phyloP scores from a whole-genome alignment of 2,329 filamentous ascomycete genomes.

The Arthrobotrys sinensis region DNA sequence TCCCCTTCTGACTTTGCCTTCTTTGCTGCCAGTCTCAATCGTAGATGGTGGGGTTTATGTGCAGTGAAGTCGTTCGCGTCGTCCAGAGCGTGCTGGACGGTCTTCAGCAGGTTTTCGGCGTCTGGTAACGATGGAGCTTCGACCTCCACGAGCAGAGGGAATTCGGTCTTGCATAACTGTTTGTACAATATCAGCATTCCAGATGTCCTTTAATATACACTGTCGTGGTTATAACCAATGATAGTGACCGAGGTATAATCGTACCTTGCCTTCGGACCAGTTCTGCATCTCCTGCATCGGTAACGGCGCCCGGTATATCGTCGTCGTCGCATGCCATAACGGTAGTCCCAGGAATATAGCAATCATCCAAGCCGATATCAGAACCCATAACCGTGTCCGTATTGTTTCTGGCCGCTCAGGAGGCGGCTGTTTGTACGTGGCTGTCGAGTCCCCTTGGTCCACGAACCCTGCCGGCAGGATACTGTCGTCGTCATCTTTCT shows the following conservation, averaged over 20 bases:
- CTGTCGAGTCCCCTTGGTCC: conserved; percentile 24
- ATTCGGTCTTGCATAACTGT: conserved; percentile 88
- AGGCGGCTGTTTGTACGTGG: conserved; percentile 72
- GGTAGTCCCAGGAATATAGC: conserved; percentile 87
- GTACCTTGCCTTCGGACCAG: conserved; percentile 91
- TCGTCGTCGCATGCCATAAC: conserved; percentile 96
- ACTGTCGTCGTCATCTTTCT: not conserved
- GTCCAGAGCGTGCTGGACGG: conserved; percentile 89
- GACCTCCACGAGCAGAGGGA: conserved; percentile 86
- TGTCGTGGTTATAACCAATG: too few species aligned
- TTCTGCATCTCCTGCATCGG: conserved; percentile 88
- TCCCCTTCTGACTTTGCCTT: conserved; percentile 51
- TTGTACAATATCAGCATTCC: conserved; percentile 8
- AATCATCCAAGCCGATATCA: conserved; percentile 91
- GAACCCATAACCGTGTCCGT: conserved; percentile 79
- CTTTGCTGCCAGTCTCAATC: conserved; percentile 75
- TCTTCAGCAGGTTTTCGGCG: conserved; percentile 75
- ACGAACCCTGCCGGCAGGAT: conserved; percentile 45
- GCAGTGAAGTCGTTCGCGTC: conserved; percentile 87
- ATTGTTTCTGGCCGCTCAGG: conserved; percentile 81
- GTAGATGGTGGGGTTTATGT: conserved; percentile 76
- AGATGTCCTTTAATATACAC: not conserved
- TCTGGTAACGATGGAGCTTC: conserved; percentile 78
- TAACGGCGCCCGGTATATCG: conserved; percentile 87
- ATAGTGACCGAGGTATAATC: too few species aligned